These are phyloP conservation scores for Podospora tetraspora DNA, from an alignment of 495 filamentous ascomycete species.

Conservation along the genomic window DNA sequence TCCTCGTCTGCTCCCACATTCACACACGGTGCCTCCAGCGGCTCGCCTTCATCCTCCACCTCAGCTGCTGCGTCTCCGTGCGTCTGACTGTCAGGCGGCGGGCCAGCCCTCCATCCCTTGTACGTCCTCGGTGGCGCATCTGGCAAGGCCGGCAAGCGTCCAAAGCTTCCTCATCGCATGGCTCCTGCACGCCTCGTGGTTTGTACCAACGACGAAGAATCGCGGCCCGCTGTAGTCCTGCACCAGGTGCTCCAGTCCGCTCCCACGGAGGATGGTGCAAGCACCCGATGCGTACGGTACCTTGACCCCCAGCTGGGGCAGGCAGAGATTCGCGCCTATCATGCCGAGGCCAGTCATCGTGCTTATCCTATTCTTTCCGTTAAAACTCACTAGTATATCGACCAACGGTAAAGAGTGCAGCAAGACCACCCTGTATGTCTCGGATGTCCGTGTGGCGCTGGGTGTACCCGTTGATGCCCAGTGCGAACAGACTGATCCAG, in stretches of 20 bases:
- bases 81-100: too few relatives aligned
- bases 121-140: background rate
- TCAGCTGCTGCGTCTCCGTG: background rate
- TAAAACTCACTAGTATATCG: conserved; percentile 1
- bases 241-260: background rate
- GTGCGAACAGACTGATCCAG: conserved; percentile 5
- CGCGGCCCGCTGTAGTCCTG: background rate
- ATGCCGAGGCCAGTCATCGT: background rate
- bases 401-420: background rate
- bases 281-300: background rate
- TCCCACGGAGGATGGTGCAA: conserved; percentile 1
- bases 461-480: conserved; percentile 4
- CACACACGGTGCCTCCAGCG: background rate
- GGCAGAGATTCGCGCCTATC: conserved; percentile 3
- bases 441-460: conserved; percentile 3
- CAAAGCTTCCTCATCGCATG: conserved; percentile 1
- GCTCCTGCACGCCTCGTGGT: conserved; percentile 2
- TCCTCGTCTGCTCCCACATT: background rate
- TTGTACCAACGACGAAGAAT: conserved; percentile 3
- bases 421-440: background rate
- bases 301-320: conserved; percentile 2
- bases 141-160: background rate
- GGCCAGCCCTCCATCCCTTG: background rate
- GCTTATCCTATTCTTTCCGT: background rate
- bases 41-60: background rate